Percentiles rank a stretch among this genome's conserved stretches.
These are phyloP conservation scores for Biscogniauxia marginata DNA, from an alignment of 2,329 filamentous ascomycete genomes.

Conservation along the genomic window DNA sequence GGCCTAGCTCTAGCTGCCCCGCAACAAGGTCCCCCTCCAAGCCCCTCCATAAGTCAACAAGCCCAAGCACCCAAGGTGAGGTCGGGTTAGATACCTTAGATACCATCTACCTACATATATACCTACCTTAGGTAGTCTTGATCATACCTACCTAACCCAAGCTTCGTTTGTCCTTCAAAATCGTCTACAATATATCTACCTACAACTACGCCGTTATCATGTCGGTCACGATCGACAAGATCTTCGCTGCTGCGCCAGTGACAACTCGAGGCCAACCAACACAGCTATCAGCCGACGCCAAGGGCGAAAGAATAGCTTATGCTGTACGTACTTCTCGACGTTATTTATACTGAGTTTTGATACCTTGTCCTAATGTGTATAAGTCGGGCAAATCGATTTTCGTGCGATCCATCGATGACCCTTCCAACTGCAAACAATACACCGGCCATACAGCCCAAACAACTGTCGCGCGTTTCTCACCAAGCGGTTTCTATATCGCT, in stretches of 20 bases:
- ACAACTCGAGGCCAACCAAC: conserved; percentile 86
- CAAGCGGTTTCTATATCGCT: conserved; percentile 91
- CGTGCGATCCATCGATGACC: conserved; percentile 89
- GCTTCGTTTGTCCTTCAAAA: neutral
- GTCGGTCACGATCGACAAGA: conserved; percentile 61
- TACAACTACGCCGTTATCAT: conserved; percentile 26
- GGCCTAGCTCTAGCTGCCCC: conserved; percentile 5
- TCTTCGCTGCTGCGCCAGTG: conserved; percentile 81
- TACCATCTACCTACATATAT: neutral
- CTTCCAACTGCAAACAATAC: conserved; percentile 82
- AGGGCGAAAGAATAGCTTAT: conserved; percentile 90
- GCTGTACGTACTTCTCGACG: conserved; percentile 61
- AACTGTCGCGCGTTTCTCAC: conserved; percentile 90
- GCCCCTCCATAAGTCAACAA: conserved; percentile 5
- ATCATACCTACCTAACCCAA: neutral
- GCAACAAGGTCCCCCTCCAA: neutral
- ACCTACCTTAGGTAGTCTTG: neutral
- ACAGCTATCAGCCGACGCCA: conserved; percentile 81
- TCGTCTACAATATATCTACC: neutral
- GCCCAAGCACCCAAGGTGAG: neutral
- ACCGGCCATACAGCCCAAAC: conserved; percentile 85
- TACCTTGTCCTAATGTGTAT: conserved; percentile 12
- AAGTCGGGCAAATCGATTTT: conserved; percentile 97
- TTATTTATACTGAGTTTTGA: neutral
- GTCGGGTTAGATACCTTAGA: neutral